Evolutionary conservation across 2,329 filamentous ascomycete genomes (phyloP).

Genomic region (Colletotrichum tropicicola): DNA sequence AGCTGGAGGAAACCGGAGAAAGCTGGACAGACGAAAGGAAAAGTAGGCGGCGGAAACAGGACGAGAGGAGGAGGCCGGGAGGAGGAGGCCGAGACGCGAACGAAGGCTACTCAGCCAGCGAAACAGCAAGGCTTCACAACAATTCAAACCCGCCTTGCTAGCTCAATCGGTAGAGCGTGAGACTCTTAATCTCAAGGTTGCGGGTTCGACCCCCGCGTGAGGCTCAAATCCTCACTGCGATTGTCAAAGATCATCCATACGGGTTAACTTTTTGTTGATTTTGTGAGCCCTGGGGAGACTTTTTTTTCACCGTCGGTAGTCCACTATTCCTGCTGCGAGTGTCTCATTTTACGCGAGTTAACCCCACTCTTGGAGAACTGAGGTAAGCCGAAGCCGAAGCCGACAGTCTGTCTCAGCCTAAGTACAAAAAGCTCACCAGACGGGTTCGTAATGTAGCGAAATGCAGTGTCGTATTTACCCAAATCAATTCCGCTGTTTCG

Average conservation of each 20-base stretch:
- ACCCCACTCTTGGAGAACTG: neutral
- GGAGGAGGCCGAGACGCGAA: neutral
- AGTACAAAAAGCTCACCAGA: neutral
- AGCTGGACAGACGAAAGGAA: too few species aligned
- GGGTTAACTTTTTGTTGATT: neutral
- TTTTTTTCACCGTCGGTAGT: neutral
- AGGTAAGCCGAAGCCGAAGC: slow-evolving; percentile 17
- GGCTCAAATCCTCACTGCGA: slow-evolving; percentile 30
- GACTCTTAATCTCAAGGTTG: slow-evolving; percentile 62
- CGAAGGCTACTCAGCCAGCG: neutral
- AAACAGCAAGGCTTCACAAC: neutral
- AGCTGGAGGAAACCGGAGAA: neutral
- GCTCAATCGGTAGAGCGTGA: slow-evolving; percentile 79
- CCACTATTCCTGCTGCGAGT: too few species aligned
- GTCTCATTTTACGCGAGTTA: neutral
- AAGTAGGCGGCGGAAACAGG: neutral
- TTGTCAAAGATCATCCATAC: neutral
- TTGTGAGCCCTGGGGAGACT: too few species aligned
- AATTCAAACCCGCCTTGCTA: slow-evolving; percentile 48
- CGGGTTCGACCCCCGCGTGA: slow-evolving; percentile 37
- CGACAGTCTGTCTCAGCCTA: neutral
- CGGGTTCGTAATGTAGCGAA: too few species aligned
- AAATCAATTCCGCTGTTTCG: too few species aligned
- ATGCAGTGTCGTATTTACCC: too few species aligned
- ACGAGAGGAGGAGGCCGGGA: neutral